Base-by-base conservation (phyloP, 2,329 filamentous ascomycete species). In the Colletotrichum acutatum region DNA sequence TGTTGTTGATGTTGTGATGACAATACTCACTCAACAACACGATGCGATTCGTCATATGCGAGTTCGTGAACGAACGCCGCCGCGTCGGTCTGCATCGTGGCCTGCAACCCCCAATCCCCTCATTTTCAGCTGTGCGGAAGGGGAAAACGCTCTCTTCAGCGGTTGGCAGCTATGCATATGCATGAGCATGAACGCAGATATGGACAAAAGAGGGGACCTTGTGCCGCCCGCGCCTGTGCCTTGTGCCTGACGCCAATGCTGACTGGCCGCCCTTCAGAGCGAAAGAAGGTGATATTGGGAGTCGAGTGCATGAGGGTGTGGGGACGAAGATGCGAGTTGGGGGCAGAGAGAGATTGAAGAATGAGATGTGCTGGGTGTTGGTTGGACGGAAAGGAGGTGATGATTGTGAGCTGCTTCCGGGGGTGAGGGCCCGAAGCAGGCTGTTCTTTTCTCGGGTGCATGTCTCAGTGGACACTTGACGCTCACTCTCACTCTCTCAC, bases 261-360 rank as follows among this genome's bases (percentile, higher is more conserved):
- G 59, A 69, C 59, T 65, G 66, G 59, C 69, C 32, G n/a, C 14
- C 30, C 34, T 14, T 30, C 9, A 9, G 54, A 42, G n/a, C 28
- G 66, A 46, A 34, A 19, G 65, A 54, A 60, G 52, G 69, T 68
- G 64, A 71, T 58, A 64, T 68, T 59, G 69, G 59, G 53, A 46
- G n/a, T 16, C 12, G 53, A 28, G 37, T 71, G 69, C 64, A 71
- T 71, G 52, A 73, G 22, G 24, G 46, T 70, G 66, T 28, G 66
- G 53, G 63, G 26, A 34, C 42, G 37, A 62, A 26, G 34, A 65
- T 34, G n/a, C 42, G n/a, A 49, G 67, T 24, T 34, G 59, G 59
- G 59, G 59, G 26, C 28, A n/a, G 52, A n/a, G 62, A 24, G 26
- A 68, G 61, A 56, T 52, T 53, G 22, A 32, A 70, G 58, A 66